Conservation (phyloP, 257 asterid genomes). For the Scutellaria barbata region DNA sequence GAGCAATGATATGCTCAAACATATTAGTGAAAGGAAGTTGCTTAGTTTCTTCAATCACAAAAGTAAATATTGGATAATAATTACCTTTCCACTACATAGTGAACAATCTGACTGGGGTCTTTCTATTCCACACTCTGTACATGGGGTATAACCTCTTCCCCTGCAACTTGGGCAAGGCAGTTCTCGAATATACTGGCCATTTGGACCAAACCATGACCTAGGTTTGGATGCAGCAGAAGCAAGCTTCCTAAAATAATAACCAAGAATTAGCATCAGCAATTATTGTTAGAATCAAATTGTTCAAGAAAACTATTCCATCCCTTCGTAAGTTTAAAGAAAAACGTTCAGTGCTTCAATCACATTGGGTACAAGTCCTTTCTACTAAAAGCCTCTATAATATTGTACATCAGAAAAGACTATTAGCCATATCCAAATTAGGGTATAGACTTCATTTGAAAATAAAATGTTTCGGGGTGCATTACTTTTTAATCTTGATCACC, state of each 20-base stretch:
- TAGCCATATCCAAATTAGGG: not conserved
- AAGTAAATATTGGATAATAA: not conserved
- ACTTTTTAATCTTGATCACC: conserved; percentile 10
- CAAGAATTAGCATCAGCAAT: conserved; percentile 18
- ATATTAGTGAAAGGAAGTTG: conserved; percentile 4
- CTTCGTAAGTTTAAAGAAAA: not conserved
- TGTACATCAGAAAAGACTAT: not conserved
- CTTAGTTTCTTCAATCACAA: conserved; percentile 5
- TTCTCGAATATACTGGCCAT: conserved; percentile 91
- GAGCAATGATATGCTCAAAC: conserved; percentile 6
- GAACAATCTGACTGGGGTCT: conserved; percentile 87
- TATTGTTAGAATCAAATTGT: not conserved
- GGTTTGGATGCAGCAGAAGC: conserved; percentile 63
- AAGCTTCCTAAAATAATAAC: conserved; percentile 51
- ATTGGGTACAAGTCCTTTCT: not conserved
- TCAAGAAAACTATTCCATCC: conserved; percentile 20
- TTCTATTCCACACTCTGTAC: conserved; percentile 87
- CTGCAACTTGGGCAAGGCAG: conserved; percentile 95
- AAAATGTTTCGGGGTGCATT: not conserved
- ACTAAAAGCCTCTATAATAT: not conserved
- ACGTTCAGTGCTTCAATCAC: not conserved
- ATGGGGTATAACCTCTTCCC: conserved; percentile 94
- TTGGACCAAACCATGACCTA: conserved; percentile 98
- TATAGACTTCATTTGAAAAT: not conserved
- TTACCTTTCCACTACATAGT: conserved; percentile 79